These are phyloP conservation scores for Oryza glumipatula DNA, from an alignment of 176 grass and related monocot species.

Conservation along the genomic window DNA sequence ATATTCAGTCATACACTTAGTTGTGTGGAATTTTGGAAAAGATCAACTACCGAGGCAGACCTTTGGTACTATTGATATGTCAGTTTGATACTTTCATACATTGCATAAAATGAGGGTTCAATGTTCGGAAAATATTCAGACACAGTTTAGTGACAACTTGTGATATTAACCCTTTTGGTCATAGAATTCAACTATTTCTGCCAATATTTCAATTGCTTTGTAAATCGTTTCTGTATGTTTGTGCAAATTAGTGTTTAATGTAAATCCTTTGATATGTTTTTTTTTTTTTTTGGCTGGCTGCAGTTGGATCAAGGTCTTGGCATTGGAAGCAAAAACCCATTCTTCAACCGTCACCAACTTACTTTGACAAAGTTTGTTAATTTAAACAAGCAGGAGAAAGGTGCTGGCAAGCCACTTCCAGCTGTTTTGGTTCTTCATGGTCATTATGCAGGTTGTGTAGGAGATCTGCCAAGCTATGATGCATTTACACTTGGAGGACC, in stretches of 20 bases:
- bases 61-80: constrained; percentile 6
- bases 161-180: background rate
- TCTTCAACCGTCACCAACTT: constrained; percentile 96
- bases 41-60: background rate
- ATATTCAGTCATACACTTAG: background rate
- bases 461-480: constrained; percentile 95
- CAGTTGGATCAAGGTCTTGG: constrained; percentile 98
- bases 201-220: constrained; percentile 16
- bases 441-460: constrained; percentile 92
- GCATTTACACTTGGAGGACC: constrained; percentile 92
- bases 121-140: too few relatives aligned
- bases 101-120: background rate
- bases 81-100: background rate
- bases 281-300: constrained; percentile 35
- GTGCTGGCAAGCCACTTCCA: constrained; percentile 70
- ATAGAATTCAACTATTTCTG: background rate
- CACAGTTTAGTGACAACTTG: background rate
- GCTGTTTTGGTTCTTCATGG: constrained; percentile 91
- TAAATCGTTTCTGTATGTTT: background rate
- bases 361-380: constrained; percentile 84
- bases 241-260: constrained; percentile 22
- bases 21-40: constrained; percentile 26
- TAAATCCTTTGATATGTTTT: constrained; percentile 23
- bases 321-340: constrained; percentile 88
- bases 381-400: constrained; percentile 83